These are phyloP conservation scores for Aureobasidium vineae DNA, from an alignment of 2,329 filamentous ascomycete genomes.

Conservation along the genomic window DNA sequence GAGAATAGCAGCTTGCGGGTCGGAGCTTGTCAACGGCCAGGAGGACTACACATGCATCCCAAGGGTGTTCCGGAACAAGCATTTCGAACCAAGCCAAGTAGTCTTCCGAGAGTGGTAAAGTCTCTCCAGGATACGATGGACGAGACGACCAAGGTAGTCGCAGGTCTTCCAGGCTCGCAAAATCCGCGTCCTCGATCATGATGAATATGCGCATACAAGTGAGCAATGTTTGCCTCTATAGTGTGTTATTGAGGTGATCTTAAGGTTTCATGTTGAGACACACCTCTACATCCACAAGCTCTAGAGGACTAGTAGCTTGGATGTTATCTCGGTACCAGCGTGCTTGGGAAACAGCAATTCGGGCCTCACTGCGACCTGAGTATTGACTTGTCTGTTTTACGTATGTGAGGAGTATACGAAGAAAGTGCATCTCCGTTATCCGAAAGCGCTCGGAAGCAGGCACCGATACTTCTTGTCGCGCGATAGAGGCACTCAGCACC, in stretches of 20 bases:
- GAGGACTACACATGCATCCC: neutral
- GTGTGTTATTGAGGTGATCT: too few relatives aligned
- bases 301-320: neutral
- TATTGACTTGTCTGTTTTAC: neutral
- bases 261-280: too few relatives aligned
- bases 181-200: neutral
- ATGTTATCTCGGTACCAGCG: neutral
- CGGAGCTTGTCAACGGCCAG: neutral
- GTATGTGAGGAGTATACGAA: neutral
- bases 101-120: neutral
- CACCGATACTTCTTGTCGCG: neutral
- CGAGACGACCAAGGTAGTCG: neutral
- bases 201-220: neutral
- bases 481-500: neutral
- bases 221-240: neutral
- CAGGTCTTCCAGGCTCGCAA: neutral
- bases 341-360: neutral
- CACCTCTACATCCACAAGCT: neutral
- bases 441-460: neutral
- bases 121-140: neutral
- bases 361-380: neutral
- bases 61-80: neutral
- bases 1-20: neutral
- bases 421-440: neutral
- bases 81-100: neutral